phyloP scores from a whole-genome alignment of 73 alveolate species.

The Uronychia setigera region DNA sequence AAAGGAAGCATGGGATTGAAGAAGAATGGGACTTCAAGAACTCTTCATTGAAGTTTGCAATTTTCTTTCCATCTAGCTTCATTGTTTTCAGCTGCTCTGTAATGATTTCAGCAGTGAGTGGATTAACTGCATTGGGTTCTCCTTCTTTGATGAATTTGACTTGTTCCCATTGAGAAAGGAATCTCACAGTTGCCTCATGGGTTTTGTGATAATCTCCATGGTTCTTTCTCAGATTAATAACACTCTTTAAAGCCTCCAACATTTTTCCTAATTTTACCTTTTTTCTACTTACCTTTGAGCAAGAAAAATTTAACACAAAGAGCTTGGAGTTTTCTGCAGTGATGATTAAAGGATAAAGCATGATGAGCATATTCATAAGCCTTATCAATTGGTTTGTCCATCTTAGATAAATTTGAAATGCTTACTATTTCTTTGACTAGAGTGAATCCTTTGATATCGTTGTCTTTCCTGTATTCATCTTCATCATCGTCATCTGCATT shows the following conservation, averaged over 20 bases:
- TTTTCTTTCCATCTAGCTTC: background rate
- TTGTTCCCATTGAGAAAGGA: background rate
- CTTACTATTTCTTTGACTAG: slow-evolving; percentile 29
- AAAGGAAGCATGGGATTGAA: background rate
- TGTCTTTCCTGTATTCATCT: slow-evolving; percentile 46
- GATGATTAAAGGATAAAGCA: slow-evolving; percentile 14
- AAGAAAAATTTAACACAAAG: background rate
- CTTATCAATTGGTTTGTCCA: background rate
- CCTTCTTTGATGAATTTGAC: background rate
- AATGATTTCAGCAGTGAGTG: background rate
- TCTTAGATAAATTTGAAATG: background rate
- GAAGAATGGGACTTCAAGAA: background rate
- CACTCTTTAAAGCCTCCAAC: background rate
- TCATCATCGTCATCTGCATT: slow-evolving; percentile 38
- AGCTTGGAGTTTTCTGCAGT: background rate
- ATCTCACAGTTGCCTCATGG: background rate
- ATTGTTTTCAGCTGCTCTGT: background rate
- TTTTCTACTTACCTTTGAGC: background rate
- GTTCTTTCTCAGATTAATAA: background rate
- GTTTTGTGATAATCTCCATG: background rate
- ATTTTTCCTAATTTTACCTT: background rate
- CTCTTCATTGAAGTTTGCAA: background rate
- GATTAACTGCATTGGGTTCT: background rate
- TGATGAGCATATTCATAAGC: slow-evolving; percentile 7
- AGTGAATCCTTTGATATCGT: slow-evolving; percentile 44